These are phyloP conservation scores for Daldinia grandis DNA, from an alignment of 495 filamentous ascomycete genomes.

Conservation along the genomic window DNA sequence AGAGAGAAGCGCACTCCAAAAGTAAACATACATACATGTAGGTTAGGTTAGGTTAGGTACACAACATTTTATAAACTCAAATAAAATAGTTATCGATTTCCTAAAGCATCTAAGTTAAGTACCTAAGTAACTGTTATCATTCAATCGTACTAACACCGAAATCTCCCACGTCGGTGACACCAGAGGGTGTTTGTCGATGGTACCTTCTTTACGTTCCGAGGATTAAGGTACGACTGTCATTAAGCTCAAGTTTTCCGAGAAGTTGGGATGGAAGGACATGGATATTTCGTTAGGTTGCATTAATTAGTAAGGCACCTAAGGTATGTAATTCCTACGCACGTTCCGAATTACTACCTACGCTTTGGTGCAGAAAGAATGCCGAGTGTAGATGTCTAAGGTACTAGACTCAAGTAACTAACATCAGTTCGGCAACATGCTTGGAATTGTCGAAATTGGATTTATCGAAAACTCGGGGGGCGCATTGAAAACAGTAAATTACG, in stretches of 20 bases:
- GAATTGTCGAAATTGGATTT: conserved; percentile 35
- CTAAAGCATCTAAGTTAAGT: neutral
- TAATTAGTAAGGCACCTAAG: neutral
- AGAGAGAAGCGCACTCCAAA: neutral
- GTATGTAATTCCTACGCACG: neutral
- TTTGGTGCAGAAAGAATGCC: neutral
- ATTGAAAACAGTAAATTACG: conserved; percentile 42
- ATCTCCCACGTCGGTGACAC: conserved; percentile 12
- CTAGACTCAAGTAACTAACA: neutral
- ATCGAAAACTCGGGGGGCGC: conserved; percentile 20
- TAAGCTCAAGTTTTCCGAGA: conserved; percentile 12
- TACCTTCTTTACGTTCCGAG: neutral
- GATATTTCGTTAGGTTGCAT: conserved; percentile 11
- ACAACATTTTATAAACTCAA: too few relatives aligned
- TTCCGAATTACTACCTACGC: neutral
- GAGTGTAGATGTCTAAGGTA: neutral
- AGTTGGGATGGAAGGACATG: conserved; percentile 11
- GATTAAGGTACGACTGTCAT: conserved; percentile 14
- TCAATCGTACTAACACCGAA: neutral
- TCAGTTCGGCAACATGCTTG: conserved; percentile 26
- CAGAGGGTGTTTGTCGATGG: neutral
- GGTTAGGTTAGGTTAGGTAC: too few relatives aligned
- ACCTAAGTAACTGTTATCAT: neutral
- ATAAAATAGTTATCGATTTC: neutral
- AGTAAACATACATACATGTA: too few relatives aligned